These are phyloP conservation scores for Gamsiella multidivaricata DNA, from an alignment of 192 early-diverging fungal genomes.

Conservation along the genomic window DNA sequence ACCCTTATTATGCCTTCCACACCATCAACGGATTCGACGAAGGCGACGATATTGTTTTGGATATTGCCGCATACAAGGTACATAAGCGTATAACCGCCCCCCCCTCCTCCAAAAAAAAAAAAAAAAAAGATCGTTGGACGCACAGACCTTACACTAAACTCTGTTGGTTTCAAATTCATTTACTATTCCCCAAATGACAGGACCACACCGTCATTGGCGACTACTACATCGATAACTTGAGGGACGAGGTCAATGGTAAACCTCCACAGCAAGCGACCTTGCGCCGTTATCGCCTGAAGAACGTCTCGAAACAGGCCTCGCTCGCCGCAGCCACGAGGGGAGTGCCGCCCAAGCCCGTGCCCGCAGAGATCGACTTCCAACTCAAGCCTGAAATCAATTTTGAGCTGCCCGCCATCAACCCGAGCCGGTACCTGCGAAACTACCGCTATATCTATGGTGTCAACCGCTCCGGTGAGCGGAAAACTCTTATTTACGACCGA, in stretches of 20 bases:
- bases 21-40: conserved; percentile 62
- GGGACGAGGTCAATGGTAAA: conserved; percentile 37
- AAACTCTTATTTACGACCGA: conserved; percentile 36
- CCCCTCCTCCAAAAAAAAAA: no score
- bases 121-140: not conserved
- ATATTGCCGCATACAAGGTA: conserved; percentile 54
- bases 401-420: conserved; percentile 43
- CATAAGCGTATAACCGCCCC: no score
- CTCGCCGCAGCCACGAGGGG: not conserved
- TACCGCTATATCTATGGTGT: conserved; percentile 54
- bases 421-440: conserved; percentile 14
- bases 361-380: conserved; percentile 31
- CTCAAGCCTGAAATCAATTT: conserved; percentile 42
- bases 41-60: conserved; percentile 57
- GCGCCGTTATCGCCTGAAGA: conserved; percentile 34
- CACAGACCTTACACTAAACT: no score
- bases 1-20: conserved; percentile 66
- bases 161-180: conserved; percentile 5
- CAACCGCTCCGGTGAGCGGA: conserved; percentile 28
- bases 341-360: conserved; percentile 20
- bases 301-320: conserved; percentile 27
- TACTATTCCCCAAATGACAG: not conserved
- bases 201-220: conserved; percentile 52
- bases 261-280: conserved; percentile 35
- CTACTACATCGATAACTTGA: conserved; percentile 49